A percentile compares a stretch with the other conserved stretches of the same genome.
These are phyloP conservation scores for Starmerella sp. DNA, from an alignment of 805 yeast genomes.

Conservation along the genomic window DNA sequence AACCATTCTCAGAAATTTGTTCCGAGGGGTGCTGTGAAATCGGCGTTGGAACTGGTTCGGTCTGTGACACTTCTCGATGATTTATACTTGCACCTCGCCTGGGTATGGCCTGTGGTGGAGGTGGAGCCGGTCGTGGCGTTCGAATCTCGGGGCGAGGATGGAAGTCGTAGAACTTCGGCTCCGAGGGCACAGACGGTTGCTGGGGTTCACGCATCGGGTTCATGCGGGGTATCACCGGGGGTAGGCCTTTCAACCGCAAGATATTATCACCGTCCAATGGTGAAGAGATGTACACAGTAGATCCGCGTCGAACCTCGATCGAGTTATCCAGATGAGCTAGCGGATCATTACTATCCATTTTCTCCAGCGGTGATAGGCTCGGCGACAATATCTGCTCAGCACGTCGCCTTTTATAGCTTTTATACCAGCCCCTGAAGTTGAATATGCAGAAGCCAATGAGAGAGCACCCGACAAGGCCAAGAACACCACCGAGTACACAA, in stretches of 20 bases:
- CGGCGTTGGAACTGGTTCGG: background rate
- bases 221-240: background rate
- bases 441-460: constrained; percentile 7
- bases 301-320: background rate
- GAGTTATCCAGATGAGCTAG: background rate
- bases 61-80: background rate
- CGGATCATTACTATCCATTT: constrained; percentile 2
- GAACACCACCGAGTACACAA: constrained; percentile 11
- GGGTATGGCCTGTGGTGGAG: constrained; percentile 1
- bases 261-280: background rate
- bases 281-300: background rate
- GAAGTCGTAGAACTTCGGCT: background rate
- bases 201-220: background rate
- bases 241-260: background rate
- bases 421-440: background rate
- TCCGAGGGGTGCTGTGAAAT: no score
- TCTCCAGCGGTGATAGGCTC: background rate
- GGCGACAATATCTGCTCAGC: background rate
- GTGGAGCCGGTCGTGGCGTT: constrained; percentile 8
- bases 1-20: no score
- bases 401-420: background rate
- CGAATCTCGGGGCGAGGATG: constrained; percentile 5
- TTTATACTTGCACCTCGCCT: background rate
- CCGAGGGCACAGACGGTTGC: background rate
- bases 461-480: constrained; percentile 8